Evolutionary conservation across 2,329 filamentous ascomycete genomes (phyloP).

Genomic region (Ascochyta rabiei): DNA sequence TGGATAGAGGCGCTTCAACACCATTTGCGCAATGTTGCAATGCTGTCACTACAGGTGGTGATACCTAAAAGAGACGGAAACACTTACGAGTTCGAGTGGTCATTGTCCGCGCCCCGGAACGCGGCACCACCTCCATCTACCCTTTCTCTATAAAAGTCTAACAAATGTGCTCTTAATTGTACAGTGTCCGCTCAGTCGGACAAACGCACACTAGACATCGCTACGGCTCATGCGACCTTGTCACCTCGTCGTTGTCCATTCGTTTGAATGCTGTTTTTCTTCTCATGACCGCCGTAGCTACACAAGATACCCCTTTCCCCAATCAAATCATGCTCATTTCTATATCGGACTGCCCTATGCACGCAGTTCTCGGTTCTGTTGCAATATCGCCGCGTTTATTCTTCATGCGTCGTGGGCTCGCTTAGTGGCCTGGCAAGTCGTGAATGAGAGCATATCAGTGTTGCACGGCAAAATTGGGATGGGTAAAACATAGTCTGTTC

Average conservation of each 20-base stretch:
- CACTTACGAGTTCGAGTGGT: slow-evolving; percentile 5
- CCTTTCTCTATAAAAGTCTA: slow-evolving; percentile 8
- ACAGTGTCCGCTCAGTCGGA: slow-evolving; percentile 35
- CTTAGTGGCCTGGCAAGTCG: background rate
- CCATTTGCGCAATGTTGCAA: slow-evolving; percentile 11
- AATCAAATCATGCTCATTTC: slow-evolving; percentile 21
- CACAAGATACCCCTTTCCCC: slow-evolving; percentile 40
- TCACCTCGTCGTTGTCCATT: background rate
- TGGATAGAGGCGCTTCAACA: slow-evolving; percentile 34
- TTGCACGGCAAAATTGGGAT: background rate
- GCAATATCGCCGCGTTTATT: too few species aligned
- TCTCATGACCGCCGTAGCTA: slow-evolving; percentile 27
- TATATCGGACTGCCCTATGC: background rate
- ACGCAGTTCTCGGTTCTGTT: background rate
- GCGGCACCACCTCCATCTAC: slow-evolving; percentile 5
- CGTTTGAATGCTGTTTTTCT: slow-evolving; percentile 10
- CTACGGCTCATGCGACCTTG: slow-evolving; percentile 4
- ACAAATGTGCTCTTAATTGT: slow-evolving; percentile 23
- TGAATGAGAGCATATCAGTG: too few species aligned
- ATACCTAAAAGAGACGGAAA: slow-evolving; percentile 30
- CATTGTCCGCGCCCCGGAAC: background rate
- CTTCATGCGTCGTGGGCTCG: too few species aligned
- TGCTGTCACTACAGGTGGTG: background rate
- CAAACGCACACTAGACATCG: slow-evolving; percentile 15
- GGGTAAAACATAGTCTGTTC: background rate